phyloP scores from a whole-genome alignment of 2,329 filamentous ascomycete genomes.

The Botryotinia convoluta region DNA sequence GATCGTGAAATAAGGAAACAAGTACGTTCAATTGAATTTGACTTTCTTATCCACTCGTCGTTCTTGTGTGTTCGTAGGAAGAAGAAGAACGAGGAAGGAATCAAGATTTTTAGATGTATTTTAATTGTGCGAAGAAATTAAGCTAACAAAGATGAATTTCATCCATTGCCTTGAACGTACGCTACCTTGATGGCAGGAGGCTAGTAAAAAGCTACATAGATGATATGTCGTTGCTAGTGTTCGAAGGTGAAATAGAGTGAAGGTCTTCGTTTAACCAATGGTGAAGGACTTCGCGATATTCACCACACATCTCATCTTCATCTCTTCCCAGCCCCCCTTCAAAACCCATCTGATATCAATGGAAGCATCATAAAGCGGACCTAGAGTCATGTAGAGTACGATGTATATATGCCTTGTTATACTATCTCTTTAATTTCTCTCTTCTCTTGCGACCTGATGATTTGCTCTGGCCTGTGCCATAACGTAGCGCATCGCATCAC shows the following conservation, averaged over 20 bases:
- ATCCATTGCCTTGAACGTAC: neutral
- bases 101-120: neutral
- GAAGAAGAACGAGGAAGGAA: neutral
- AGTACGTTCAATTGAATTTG: neutral
- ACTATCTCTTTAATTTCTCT: neutral
- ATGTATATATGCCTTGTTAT: neutral
- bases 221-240: neutral
- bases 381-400: neutral
- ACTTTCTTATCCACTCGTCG: neutral
- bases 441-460: neutral
- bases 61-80: neutral
- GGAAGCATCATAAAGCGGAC: rapidly evolving
- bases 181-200: neutral
- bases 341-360: neutral
- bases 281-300: neutral
- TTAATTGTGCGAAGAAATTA: neutral
- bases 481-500: neutral
- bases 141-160: neutral
- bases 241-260: neutral
- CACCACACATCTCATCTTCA: neutral
- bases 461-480: too few relatives aligned
- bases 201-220: neutral
- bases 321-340: neutral
- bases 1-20: neutral
- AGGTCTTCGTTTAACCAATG: neutral